A percentile compares a stretch with the other conserved stretches of the same genome.
Evolutionary conservation across 805 yeast genomes (phyloP).

Genomic region (Nematodospora valgi): DNA sequence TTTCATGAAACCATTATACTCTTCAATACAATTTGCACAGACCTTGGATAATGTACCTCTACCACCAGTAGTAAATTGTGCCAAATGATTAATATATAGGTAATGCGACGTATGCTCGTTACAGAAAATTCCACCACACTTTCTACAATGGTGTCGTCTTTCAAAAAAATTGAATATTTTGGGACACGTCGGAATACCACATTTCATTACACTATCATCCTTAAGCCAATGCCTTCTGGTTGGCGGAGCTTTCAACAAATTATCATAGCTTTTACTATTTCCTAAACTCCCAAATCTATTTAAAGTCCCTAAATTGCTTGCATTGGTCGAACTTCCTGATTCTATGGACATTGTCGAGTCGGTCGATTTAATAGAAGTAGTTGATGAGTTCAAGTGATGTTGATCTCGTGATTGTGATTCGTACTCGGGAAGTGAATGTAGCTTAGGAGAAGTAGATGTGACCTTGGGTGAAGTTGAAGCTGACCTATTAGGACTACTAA

Average conservation of each 20-base stretch:
- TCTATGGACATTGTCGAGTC: slow-evolving; percentile 31
- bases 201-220: slow-evolving; percentile 60
- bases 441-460: slow-evolving; percentile 4
- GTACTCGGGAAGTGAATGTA: slow-evolving; percentile 3
- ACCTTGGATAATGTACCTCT: slow-evolving; percentile 66
- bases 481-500: slow-evolving; percentile 10
- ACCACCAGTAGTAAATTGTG: slow-evolving; percentile 66
- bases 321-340: slow-evolving; percentile 15
- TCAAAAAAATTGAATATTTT: slow-evolving; percentile 72
- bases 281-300: neutral
- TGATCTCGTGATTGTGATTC: neutral
- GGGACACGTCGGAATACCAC: slow-evolving; percentile 56
- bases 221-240: slow-evolving; percentile 70
- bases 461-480: slow-evolving; percentile 10
- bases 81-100: slow-evolving; percentile 52
- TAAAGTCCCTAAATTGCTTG: neutral
- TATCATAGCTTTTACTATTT: slow-evolving; percentile 17
- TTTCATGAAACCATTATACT: slow-evolving; percentile 51
- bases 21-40: slow-evolving; percentile 63
- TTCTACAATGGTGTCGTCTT: slow-evolving; percentile 79
- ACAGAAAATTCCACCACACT: slow-evolving; percentile 81
- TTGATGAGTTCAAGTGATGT: slow-evolving; percentile 10
- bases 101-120: slow-evolving; percentile 60
- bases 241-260: slow-evolving; percentile 39
- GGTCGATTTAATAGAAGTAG: slow-evolving; percentile 21